Conservation (phyloP, 805 yeast genomes). For the Metschnikowia similis region DNA sequence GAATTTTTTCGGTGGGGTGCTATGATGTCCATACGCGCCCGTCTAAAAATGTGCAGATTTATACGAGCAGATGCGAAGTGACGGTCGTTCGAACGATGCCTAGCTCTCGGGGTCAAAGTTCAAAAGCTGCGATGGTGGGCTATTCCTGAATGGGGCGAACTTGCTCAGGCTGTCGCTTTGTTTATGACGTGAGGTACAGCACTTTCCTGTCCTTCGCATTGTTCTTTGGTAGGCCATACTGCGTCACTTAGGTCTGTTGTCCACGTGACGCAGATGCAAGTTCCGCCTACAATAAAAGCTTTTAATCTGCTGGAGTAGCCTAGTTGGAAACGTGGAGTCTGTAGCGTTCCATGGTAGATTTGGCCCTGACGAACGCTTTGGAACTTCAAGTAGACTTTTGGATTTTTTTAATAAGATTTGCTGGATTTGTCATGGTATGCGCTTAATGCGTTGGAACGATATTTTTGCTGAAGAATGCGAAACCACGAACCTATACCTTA, state of each 20-base stretch:
- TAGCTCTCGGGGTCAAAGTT: neutral
- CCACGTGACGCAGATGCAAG: neutral
- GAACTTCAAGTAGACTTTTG: too few relatives aligned
- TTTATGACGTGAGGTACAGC: neutral
- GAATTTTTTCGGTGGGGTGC: conserved; percentile 3
- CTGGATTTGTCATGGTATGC: too few relatives aligned
- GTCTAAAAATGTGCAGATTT: neutral
- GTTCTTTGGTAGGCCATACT: neutral
- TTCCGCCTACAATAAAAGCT: neutral
- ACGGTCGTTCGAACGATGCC: neutral
- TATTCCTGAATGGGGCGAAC: neutral
- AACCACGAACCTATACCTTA: too few relatives aligned
- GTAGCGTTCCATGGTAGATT: too few relatives aligned
- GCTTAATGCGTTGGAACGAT: too few relatives aligned
- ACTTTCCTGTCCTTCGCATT: neutral
- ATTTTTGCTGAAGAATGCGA: too few relatives aligned
- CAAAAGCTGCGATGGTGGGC: too few relatives aligned
- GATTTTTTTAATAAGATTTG: too few relatives aligned
- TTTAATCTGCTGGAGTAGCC: too few relatives aligned
- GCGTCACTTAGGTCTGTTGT: neutral
- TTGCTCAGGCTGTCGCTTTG: neutral
- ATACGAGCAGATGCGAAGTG: conserved; percentile 3
- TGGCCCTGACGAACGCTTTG: too few relatives aligned
- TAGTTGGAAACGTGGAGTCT: too few relatives aligned
- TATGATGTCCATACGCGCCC: conserved; percentile 1